Percentiles rank a stretch among this genome's conserved stretches.
Evolutionary conservation across 2,329 filamentous ascomycete genomes (phyloP).

Genomic region (Chrysoporthe puriensis): DNA sequence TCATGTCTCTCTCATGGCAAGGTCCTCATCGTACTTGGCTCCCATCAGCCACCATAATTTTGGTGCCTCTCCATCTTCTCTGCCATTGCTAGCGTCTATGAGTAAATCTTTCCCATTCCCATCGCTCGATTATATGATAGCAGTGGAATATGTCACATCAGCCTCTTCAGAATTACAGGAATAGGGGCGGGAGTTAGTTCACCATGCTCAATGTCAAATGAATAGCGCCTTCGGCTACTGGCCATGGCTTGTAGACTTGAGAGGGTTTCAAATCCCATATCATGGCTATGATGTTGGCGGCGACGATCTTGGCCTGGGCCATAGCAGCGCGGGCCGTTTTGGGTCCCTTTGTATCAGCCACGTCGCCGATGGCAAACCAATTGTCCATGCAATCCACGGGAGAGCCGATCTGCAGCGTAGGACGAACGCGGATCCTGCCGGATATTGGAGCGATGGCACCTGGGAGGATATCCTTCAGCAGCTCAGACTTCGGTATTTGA

Average conservation of each 20-base stretch:
- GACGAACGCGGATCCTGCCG: slow-evolving; percentile 56
- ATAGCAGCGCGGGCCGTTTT: slow-evolving; percentile 57
- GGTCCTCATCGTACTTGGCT: slow-evolving; percentile 10
- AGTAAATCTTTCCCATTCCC: slow-evolving; percentile 7
- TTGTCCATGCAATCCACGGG: slow-evolving; percentile 50
- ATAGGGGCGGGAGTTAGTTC: background rate
- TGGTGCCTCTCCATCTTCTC: slow-evolving; percentile 11
- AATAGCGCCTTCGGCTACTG: slow-evolving; percentile 54
- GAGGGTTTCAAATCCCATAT: slow-evolving; percentile 46
- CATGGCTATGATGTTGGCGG: slow-evolving; percentile 56
- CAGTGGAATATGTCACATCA: background rate
- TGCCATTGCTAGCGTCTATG: background rate
- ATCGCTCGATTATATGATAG: slow-evolving; percentile 5
- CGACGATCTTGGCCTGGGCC: slow-evolving; percentile 56
- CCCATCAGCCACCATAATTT: slow-evolving; percentile 10
- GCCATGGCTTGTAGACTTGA: slow-evolving; percentile 44
- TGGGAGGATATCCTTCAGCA: slow-evolving; percentile 50
- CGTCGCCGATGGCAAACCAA: slow-evolving; percentile 67
- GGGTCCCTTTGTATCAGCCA: slow-evolving; percentile 57
- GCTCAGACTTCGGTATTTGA: slow-evolving; percentile 57
- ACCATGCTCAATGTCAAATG: slow-evolving; percentile 59
- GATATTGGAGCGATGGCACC: slow-evolving; percentile 46
- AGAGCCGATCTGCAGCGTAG: slow-evolving; percentile 57
- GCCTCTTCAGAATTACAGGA: background rate
- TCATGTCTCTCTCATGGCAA: background rate